Percentiles rank a stretch among this genome's conserved stretches.
Conservation (phyloP, 73 alveolate genomes). For the Paramecium sonneborni region DNA sequence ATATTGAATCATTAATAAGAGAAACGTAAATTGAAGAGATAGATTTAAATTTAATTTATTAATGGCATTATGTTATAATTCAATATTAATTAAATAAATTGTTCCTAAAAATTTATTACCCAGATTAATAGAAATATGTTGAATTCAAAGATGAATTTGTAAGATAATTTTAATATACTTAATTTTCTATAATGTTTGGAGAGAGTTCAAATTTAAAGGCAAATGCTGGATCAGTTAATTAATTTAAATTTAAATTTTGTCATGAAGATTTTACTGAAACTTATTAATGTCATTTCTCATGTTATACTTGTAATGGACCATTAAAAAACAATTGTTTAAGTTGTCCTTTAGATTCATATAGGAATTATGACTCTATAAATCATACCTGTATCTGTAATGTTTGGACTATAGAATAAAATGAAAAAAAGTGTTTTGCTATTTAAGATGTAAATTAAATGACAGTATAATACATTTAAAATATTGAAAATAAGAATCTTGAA, state of each 20-base stretch:
- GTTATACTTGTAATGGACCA: background rate
- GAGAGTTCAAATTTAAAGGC: background rate
- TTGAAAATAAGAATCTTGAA: background rate
- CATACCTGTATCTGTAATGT: background rate
- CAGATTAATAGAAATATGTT: background rate
- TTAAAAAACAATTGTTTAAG: background rate
- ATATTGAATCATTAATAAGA: background rate
- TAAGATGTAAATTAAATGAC: background rate
- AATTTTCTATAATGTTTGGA: background rate
- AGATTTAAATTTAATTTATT: background rate
- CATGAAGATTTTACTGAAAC: background rate
- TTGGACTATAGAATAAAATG: background rate
- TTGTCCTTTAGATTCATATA: background rate
- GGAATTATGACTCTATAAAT: background rate
- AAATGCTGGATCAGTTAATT: background rate
- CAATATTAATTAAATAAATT: background rate
- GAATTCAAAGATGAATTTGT: background rate
- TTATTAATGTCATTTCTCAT: background rate
- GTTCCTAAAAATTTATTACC: background rate
- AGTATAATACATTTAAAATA: background rate
- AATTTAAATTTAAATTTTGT: background rate
- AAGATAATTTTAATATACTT: background rate
- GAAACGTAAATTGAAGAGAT: background rate
- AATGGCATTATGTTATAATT: background rate
- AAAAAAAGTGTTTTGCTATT: background rate